phyloP scores from a whole-genome alignment of 2,329 filamentous ascomycete species.

The Hypomyces rosellus region DNA sequence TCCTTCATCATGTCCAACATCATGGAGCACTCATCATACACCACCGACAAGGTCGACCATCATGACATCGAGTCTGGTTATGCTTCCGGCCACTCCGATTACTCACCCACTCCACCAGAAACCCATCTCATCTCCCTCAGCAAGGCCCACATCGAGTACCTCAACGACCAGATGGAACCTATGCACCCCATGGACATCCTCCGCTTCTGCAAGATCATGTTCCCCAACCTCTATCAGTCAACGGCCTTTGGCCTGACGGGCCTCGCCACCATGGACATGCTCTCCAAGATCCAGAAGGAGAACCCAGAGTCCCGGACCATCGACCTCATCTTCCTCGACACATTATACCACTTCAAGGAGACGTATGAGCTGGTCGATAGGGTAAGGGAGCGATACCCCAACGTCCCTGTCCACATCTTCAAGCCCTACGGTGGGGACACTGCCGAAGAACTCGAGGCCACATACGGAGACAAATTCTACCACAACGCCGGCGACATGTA shows the following conservation, averaged over 20 bases:
- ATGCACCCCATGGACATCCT: conserved; percentile 88
- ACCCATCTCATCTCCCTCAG: conserved; percentile 75
- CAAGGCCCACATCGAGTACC: conserved; percentile 77
- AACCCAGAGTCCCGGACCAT: conserved; percentile 53
- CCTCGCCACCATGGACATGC: conserved; percentile 77
- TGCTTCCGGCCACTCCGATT: conserved; percentile 48
- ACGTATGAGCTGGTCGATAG: conserved; percentile 68
- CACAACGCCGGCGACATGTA: conserved; percentile 83
- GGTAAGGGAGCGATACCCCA: conserved; percentile 69
- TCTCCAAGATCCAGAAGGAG: conserved; percentile 64
- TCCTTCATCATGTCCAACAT: conserved; percentile 26
- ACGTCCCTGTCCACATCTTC: conserved; percentile 79
- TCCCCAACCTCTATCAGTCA: conserved; percentile 84
- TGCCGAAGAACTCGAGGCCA: conserved; percentile 69
- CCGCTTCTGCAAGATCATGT: conserved; percentile 82
- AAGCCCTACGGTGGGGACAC: conserved; percentile 73
- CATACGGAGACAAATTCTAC: conserved; percentile 79
- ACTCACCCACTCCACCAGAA: conserved; percentile 29
- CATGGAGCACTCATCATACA: conserved; percentile 31
- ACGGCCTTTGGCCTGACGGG: conserved; percentile 79
- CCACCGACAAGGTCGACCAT: conserved; percentile 36
- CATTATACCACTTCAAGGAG: conserved; percentile 74
- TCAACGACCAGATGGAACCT: conserved; percentile 83
- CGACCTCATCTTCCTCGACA: conserved; percentile 76
- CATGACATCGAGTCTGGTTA: conserved; percentile 74